Evolutionary conservation across 2,329 filamentous ascomycete species (phyloP).

Genomic region (Trichophyton simii): DNA sequence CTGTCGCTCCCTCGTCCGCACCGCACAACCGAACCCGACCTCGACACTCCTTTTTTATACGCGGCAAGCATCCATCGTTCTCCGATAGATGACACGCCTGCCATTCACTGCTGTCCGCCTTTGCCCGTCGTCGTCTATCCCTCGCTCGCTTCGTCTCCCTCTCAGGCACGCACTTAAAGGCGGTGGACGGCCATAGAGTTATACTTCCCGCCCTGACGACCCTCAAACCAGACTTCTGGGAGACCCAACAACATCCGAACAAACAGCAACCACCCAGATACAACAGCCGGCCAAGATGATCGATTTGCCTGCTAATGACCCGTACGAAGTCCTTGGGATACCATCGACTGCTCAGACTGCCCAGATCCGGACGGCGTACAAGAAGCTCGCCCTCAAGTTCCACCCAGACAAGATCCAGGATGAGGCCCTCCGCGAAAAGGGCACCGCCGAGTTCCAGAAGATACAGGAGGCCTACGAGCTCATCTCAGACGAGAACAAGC

Average conservation of each 20-base stretch:
- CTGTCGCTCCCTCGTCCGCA: too few relatives aligned
- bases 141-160: too few relatives aligned
- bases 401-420: slow-evolving; percentile 88
- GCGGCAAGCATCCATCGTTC: too few relatives aligned
- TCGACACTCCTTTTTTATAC: too few relatives aligned
- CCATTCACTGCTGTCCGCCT: too few relatives aligned
- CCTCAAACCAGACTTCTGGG: background rate
- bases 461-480: slow-evolving; percentile 90
- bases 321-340: slow-evolving; percentile 66
- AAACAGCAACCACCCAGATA: background rate
- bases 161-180: background rate
- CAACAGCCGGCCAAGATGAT: background rate
- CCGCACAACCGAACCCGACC: too few relatives aligned
- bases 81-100: too few relatives aligned
- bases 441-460: slow-evolving; percentile 78
- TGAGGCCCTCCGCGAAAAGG: slow-evolving; percentile 59
- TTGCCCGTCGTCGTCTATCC: too few relatives aligned
- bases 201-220: background rate
- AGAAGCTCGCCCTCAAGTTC: slow-evolving; percentile 75
- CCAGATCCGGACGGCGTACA: slow-evolving; percentile 66
- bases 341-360: slow-evolving; percentile 55
- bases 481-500: slow-evolving; percentile 62
- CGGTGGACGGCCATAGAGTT: background rate
- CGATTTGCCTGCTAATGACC: slow-evolving; percentile 41
- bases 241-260: background rate